Evolutionary conservation across 2,329 filamentous ascomycete species (phyloP), one percentile per base, ranked within the genome.

Genomic region (Nectriaceae sp.): DNA sequence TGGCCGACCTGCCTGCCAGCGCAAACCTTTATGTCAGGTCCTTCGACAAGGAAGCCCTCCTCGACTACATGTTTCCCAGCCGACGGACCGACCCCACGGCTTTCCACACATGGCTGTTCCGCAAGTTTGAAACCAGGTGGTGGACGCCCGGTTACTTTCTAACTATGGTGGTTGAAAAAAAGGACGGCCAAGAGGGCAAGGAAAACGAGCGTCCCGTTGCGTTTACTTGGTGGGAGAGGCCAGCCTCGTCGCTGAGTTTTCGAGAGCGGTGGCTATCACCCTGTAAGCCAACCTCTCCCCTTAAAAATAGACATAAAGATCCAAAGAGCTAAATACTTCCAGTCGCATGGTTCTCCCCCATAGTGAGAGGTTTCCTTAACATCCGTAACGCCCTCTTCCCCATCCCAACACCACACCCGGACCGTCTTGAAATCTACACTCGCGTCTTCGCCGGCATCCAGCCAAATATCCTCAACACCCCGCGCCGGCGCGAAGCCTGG

Each of bases 221-320:
- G 2, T 67, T 70, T 36, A 50, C 65, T 5, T 72, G 66, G 64
- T 70, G 69, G 65, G 63, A 67, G 48, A 57, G 57, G 19, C 66
- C 67, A 3, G 36, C 31, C 2, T 48, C 46, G 6, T 55, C 60
- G n/a, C 26, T 67, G 4, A 48, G 58, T 4, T 64, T 69, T 24
- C 52, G 45, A 4, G 58, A 66, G 52, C 55, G 63, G 21, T 70
- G 66, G 66, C 46, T 69, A 5, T 61, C 60, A 21, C 53, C 61
- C 11, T 62, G 67, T 70, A 60, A 52, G 65, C 58, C 35, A 26
- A 20, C 31, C n/a, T n/a, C n/a, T n/a, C n/a, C n/a, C n/a, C n/a
- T n/a, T n/a, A n/a, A 40, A 8, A 20, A 13, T 39, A 8, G 19
- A 5, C 20, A 20, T 20, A 20, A 21, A 38, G 20, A 43, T 24